Percentiles rank a stretch among this genome's conserved stretches.
Evolutionary conservation across 768 basidiomycete genomes (phyloP).

Genomic region (Dictyophora rubrovolvata): DNA sequence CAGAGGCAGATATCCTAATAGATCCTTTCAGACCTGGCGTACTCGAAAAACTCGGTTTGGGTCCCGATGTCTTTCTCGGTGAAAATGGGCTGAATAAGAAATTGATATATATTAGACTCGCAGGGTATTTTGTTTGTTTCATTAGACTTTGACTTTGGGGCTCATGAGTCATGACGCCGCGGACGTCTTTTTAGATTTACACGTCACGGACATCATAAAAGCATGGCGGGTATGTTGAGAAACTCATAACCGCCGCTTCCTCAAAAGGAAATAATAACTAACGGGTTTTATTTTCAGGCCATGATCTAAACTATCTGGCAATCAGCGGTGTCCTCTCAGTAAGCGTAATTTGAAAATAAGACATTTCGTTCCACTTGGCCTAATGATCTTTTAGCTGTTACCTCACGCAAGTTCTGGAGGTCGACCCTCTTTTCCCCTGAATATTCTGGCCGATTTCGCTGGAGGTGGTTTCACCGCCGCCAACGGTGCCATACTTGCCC

Average conservation of each 20-base stretch:
- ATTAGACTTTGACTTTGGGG: background rate
- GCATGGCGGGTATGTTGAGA: constrained; percentile 57
- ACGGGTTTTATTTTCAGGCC: constrained; percentile 33
- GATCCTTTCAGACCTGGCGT: constrained; percentile 81
- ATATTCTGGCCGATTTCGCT: constrained; percentile 74
- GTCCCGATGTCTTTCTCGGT: constrained; percentile 64
- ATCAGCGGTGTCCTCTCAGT: constrained; percentile 68
- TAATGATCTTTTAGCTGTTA: constrained; percentile 35
- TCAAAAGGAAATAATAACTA: background rate
- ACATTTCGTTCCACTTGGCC: background rate
- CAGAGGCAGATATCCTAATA: constrained; percentile 66
- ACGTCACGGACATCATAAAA: constrained; percentile 45
- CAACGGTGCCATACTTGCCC: constrained; percentile 62
- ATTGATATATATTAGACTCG: constrained; percentile 65
- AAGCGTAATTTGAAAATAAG: constrained; percentile 13
- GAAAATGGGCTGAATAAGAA: constrained; percentile 45
- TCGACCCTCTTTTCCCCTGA: constrained; percentile 64
- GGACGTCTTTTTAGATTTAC: constrained; percentile 3
- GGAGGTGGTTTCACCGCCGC: constrained; percentile 70
- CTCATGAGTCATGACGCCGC: background rate
- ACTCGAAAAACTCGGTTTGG: constrained; percentile 65
- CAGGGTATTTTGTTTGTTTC: constrained; percentile 51
- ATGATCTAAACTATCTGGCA: constrained; percentile 80
- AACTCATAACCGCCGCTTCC: background rate
- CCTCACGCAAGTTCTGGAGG: constrained; percentile 45